Conservation (phyloP, 208 protist species). For the Acanthamoeba rhysodes region DNA sequence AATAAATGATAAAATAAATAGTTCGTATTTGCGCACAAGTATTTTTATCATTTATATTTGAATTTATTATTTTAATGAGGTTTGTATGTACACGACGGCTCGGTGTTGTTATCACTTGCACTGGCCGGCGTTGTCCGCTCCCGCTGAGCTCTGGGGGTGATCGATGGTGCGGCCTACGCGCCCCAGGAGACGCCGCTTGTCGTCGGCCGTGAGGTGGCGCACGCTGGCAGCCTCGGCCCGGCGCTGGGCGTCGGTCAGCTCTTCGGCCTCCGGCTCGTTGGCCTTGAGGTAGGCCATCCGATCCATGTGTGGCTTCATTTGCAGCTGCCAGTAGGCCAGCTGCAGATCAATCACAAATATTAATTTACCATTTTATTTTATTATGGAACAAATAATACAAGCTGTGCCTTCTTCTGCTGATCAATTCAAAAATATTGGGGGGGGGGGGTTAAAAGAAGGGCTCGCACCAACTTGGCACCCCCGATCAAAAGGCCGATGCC, state of each 20-base stretch:
- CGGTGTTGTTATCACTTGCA: not conserved
- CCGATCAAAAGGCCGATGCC: not conserved
- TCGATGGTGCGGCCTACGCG: not conserved
- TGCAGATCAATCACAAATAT: not conserved
- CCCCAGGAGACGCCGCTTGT: not conserved
- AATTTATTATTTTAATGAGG: too few species aligned
- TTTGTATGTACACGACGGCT: too few species aligned
- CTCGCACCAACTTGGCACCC: not conserved
- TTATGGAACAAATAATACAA: too few species aligned
- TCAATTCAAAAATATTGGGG: too few species aligned
- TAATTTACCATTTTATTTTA: not conserved
- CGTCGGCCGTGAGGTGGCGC: not conserved
- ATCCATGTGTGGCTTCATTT: constrained; percentile 18
- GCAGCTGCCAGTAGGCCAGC: constrained; percentile 16
- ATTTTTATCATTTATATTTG: too few species aligned
- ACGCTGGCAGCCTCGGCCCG: constrained; percentile 5
- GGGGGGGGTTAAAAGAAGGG: too few species aligned
- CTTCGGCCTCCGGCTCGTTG: not conserved
- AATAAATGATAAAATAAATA: too few species aligned
- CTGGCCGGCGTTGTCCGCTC: not conserved
- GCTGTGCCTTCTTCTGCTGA: too few species aligned
- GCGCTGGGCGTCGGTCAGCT: constrained; percentile 35
- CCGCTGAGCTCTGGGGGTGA: not conserved
- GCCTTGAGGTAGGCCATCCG: constrained; percentile 28
- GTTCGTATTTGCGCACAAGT: too few species aligned